Conservation (phyloP, 768 basidiomycete genomes). For the Auriscalpium orientale region DNA sequence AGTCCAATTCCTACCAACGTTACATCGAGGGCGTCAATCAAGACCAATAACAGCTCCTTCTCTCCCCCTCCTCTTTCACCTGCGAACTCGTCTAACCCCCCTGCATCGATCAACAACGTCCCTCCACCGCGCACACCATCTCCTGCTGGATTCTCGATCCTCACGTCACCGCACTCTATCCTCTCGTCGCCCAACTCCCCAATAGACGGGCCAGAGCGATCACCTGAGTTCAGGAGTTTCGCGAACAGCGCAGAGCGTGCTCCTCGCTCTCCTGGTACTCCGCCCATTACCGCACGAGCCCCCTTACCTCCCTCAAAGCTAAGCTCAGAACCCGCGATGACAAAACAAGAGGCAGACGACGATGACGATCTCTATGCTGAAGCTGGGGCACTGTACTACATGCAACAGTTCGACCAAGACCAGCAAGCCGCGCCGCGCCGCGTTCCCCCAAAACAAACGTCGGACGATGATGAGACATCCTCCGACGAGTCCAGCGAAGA, state of each 20-base stretch:
- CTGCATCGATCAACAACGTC: slow-evolving; percentile 1
- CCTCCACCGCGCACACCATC: slow-evolving; percentile 8
- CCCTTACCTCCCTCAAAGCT: neutral
- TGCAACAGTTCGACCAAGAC: slow-evolving; percentile 47
- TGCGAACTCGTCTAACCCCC: slow-evolving; percentile 2
- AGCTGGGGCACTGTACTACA: slow-evolving; percentile 61
- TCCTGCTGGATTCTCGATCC: slow-evolving; percentile 16
- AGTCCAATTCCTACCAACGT: neutral
- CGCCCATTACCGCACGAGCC: neutral
- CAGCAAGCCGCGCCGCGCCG: slow-evolving; percentile 10
- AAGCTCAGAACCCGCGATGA: slow-evolving; percentile 13
- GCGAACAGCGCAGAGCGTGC: neutral
- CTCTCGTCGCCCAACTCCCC: slow-evolving; percentile 4
- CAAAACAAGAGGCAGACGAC: slow-evolving; percentile 11
- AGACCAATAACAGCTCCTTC: neutral
- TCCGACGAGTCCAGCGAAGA: slow-evolving; percentile 17
- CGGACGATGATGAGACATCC: slow-evolving; percentile 36
- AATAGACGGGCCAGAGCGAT: neutral
- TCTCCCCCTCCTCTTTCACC: slow-evolving; percentile 12
- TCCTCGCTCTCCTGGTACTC: neutral
- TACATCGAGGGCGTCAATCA: neutral
- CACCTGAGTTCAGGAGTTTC: slow-evolving; percentile 3
- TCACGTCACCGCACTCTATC: slow-evolving; percentile 35
- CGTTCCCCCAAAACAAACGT: slow-evolving; percentile 9
- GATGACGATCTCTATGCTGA: slow-evolving; percentile 40